Conservation (phyloP, 208 protist genomes). For the Acanthamoeba lenticulata region DNA sequence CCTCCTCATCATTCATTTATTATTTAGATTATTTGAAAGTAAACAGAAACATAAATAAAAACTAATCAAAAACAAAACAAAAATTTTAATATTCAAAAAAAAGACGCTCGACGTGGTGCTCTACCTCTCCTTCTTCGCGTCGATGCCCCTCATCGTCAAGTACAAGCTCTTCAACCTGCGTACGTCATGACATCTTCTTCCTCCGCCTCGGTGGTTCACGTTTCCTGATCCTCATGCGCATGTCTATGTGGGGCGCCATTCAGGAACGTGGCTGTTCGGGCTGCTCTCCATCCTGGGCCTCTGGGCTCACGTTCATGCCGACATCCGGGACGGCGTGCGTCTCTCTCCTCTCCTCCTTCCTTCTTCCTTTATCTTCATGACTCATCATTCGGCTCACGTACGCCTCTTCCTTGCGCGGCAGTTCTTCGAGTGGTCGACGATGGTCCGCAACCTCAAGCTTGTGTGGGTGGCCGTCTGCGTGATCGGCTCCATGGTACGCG, state of each 20-base stretch:
- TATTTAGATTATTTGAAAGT: neutral
- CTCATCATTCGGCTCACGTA: neutral
- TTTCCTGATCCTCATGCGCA: neutral
- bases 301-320: neutral
- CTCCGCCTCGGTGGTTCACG: neutral
- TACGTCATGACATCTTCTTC: neutral
- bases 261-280: conserved; percentile 19
- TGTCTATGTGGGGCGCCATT: neutral
- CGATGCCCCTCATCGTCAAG: conserved; percentile 46
- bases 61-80: neutral
- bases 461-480: conserved; percentile 28
- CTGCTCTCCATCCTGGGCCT: neutral
- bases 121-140: neutral
- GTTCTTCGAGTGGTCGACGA: conserved; percentile 9
- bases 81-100: too few species aligned
- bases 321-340: conserved; percentile 17
- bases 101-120: neutral
- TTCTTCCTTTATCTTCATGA: neutral
- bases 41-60: neutral
- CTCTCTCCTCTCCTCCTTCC: neutral
- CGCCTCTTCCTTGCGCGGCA: neutral
- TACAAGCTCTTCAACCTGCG: conserved; percentile 63
- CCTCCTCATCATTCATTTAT: neutral
- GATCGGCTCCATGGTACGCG: neutral
- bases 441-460: neutral